Evolutionary conservation across 768 basidiomycete species (phyloP), one percentile per base, ranked within the genome.

Genomic region (Pilatotrama ljubarskyi): DNA sequence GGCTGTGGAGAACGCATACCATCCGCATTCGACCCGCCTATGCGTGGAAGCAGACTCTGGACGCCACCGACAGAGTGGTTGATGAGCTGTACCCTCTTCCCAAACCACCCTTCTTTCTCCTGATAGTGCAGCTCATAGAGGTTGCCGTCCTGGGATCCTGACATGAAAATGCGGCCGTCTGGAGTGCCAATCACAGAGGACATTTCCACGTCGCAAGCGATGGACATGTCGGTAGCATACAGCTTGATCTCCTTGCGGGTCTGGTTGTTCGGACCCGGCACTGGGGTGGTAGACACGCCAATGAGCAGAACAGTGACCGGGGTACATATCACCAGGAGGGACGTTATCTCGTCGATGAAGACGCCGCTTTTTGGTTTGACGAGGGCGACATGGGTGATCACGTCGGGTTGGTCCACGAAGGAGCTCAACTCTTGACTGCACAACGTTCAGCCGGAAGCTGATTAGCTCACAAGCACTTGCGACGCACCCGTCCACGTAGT

Each of bases 101-200:
- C 88, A 75, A 97, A 96, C 94, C 94, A 96, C 0, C 91, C 89
- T 68, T 95, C 91, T 62, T 82, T 89, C 65, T 89, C 86, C 67
- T 93, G 91, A 73, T 98, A 98, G 68, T 91, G 88, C 42, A 98
- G 73, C 72, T 98, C 96, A 73, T 96, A 97, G 53, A 98, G 75
- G 69, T 87, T 86, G 14, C 94, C 94, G 68, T 96, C 93, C 68
- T 88, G 86, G 10, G 82, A 78, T 14, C 92, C 92, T 51, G 83
- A 83, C 90, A 96, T 91, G 75, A 98, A 95, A 62, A 97, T 94
- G 54, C 95, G 82, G 43, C 96, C 96, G 37, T 88, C 84, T 24
- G 78, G 69, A 1, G 90, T 92, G 7, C 91, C 92, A 56, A 84
- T 78, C 47, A 97, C 89, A 42, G 88, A 88, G 3, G 84, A 78